A percentile compares a stretch with the other conserved stretches of the same genome.
These are phyloP conservation scores for Stephania yunnanensis DNA, from an alignment of 164 flowering plant species.

Conservation along the genomic window DNA sequence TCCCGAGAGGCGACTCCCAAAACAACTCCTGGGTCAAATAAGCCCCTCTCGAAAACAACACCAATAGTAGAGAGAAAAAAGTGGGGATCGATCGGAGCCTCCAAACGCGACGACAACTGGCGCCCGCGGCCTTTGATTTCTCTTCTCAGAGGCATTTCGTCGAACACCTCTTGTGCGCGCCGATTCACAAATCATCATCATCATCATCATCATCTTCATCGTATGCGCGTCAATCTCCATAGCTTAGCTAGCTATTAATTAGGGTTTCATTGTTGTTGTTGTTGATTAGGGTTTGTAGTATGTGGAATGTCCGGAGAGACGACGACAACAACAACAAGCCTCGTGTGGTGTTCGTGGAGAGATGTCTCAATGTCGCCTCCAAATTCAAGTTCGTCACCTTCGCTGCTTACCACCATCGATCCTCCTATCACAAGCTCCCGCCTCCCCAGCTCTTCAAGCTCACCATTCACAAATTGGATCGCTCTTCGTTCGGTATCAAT, in stretches of 20 bases:
- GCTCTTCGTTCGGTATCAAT: slow-evolving; percentile 59
- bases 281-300: not conserved
- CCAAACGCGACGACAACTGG: not conserved
- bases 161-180: not conserved
- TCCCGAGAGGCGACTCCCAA: not conserved
- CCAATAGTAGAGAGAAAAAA: too few species aligned
- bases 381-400: not conserved
- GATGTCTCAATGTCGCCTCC: too few species aligned
- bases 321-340: not conserved
- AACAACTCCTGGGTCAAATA: not conserved
- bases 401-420: not conserved
- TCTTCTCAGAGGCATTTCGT: not conserved
- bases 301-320: not conserved
- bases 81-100: not conserved
- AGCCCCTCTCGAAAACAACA: not conserved
- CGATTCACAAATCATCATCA: too few species aligned
- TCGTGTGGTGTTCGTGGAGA: too few species aligned
- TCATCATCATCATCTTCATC: too few species aligned
- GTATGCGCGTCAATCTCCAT: too few species aligned
- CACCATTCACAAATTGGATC: slow-evolving; percentile 72
- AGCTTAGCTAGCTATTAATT: not conserved
- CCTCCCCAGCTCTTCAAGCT: slow-evolving; percentile 49
- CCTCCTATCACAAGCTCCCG: slow-evolving; percentile 43
- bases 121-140: not conserved
- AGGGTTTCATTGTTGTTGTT: not conserved